Conservation (phyloP, 768 basidiomycete species). For the Nidularia sp. region DNA sequence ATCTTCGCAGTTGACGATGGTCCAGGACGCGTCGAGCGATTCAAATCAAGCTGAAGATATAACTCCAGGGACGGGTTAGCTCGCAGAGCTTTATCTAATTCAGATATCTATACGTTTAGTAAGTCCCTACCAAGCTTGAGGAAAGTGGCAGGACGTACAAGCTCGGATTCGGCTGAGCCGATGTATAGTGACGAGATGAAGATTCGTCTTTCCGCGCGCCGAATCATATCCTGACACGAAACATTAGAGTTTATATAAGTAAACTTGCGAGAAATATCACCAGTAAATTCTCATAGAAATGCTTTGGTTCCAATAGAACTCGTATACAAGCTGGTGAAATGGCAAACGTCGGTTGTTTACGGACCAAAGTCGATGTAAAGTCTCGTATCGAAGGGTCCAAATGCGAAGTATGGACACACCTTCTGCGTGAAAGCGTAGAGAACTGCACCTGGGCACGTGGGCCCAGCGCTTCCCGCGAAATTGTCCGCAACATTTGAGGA, state of each 20-base stretch:
- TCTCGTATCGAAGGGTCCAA: constrained; percentile 31
- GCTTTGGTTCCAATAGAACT: constrained; percentile 51
- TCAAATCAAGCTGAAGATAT: constrained; percentile 74
- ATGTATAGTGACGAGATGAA: constrained; percentile 91
- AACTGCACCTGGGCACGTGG: neutral
- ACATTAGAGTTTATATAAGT: neutral
- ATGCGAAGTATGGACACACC: constrained; percentile 18
- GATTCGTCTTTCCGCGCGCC: constrained; percentile 71
- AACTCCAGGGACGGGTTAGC: constrained; percentile 60
- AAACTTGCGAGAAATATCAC: constrained; percentile 28
- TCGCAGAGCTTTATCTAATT: constrained; percentile 57
- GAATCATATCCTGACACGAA: constrained; percentile 62
- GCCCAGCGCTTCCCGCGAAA: neutral
- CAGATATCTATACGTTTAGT: constrained; percentile 50
- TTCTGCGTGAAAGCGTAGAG: neutral
- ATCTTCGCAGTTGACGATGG: constrained; percentile 61
- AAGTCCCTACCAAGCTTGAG: too few species aligned
- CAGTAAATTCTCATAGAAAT: constrained; percentile 54
- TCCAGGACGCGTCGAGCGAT: constrained; percentile 75
- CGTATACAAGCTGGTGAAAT: constrained; percentile 42
- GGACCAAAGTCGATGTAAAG: constrained; percentile 28
- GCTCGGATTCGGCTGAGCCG: constrained; percentile 69
- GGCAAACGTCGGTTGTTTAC: constrained; percentile 44
- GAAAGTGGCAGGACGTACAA: constrained; percentile 48
- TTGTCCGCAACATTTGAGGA: neutral